A percentile compares a stretch with the other conserved stretches of the same genome.
These are phyloP conservation scores for Populus ilicifolia DNA, from an alignment of 345 rosid species.

Conservation along the genomic window DNA sequence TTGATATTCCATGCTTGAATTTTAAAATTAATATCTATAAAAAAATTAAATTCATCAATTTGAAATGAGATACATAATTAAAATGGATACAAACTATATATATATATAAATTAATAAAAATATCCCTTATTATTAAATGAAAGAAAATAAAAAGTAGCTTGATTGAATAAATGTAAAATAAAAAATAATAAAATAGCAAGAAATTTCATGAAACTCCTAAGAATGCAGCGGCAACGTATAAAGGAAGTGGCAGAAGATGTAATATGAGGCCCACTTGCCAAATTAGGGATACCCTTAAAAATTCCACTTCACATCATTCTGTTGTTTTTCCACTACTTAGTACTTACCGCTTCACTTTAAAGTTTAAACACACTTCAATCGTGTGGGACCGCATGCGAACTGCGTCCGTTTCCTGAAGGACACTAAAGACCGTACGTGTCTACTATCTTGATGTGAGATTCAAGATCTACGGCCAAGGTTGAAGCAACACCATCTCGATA, in stretches of 20 bases:
- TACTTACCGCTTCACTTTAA: background rate
- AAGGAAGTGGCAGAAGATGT: background rate
- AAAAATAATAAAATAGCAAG: too few species aligned
- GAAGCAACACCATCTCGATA: background rate
- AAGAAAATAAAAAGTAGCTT: too few species aligned
- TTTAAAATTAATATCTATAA: too few species aligned
- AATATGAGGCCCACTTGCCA: background rate
- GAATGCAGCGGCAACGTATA: background rate
- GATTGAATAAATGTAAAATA: too few species aligned
- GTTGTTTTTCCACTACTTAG: background rate
- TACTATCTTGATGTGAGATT: background rate
- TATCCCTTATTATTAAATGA: too few species aligned
- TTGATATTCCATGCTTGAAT: too few species aligned
- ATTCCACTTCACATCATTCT: background rate
- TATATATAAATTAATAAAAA: too few species aligned
- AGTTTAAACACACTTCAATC: background rate
- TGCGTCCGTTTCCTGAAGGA: background rate
- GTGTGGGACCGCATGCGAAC: background rate
- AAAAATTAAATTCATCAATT: too few species aligned
- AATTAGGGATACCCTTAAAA: background rate
- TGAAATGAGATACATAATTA: too few species aligned
- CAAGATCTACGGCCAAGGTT: background rate
- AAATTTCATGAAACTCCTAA: background rate
- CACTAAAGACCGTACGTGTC: background rate
- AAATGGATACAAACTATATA: too few species aligned